Evolutionary conservation across 306 rosid species (phyloP).

Genomic region (Vigna unguiculata): DNA sequence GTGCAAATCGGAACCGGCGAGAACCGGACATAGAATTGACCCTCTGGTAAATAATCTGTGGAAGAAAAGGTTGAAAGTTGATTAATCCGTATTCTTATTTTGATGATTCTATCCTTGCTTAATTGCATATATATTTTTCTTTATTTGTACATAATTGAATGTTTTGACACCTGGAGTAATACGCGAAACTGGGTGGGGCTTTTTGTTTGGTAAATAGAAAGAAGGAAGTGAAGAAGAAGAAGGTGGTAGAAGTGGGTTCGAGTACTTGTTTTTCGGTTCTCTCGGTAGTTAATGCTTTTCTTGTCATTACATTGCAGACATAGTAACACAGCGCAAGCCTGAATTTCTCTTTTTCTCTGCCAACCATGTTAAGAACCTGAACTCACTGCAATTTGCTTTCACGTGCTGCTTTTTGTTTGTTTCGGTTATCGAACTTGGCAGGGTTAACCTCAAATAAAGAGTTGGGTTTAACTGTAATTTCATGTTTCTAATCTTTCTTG

Average conservation of each 20-base stretch:
- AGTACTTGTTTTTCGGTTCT: background rate
- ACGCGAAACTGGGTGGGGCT: conserved; percentile 45
- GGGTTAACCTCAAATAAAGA: background rate
- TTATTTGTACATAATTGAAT: background rate
- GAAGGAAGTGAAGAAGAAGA: background rate
- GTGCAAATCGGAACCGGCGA: conserved; percentile 93
- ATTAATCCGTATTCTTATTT: conserved; percentile 38
- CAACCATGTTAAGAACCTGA: conserved; percentile 5
- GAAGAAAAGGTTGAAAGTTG: conserved; percentile 60
- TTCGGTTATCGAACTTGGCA: background rate
- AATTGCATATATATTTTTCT: background rate
- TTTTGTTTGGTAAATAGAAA: background rate
- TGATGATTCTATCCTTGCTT: background rate
- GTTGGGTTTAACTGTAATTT: background rate
- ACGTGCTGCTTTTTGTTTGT: conserved; percentile 29
- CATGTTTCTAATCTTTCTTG: background rate
- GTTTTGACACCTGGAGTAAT: conserved; percentile 41
- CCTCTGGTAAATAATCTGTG: conserved; percentile 58
- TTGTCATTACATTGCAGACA: background rate
- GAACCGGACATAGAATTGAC: conserved; percentile 59
- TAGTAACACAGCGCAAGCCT: background rate
- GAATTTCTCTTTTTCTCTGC: conserved; percentile 16
- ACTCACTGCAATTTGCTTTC: conserved; percentile 19
- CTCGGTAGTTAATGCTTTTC: background rate
- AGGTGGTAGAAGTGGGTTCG: conserved; percentile 22